Base-by-base conservation (phyloP, 2,329 filamentous ascomycete species). In the Fusarium sp. region DNA sequence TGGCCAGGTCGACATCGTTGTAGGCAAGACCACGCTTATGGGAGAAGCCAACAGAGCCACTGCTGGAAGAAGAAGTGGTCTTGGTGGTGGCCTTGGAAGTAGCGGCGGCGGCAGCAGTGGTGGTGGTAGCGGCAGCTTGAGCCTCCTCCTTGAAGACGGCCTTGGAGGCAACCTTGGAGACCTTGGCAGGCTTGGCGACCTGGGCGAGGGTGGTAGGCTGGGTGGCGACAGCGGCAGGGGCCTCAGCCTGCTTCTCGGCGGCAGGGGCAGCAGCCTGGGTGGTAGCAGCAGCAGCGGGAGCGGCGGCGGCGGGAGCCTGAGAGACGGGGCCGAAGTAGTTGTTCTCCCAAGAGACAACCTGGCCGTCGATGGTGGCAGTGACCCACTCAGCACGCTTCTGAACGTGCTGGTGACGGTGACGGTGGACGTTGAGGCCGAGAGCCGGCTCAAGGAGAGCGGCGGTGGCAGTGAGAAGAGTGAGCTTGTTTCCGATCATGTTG, bases 1-100 rank as follows among this genome's bases (percentile, higher is more conserved):
- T 79, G 76, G 85, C 84, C 34, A 90, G 81, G 27, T 70, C 72
- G 60, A 83, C 83, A 31, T 87, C 81, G 79, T 92, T 91, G 85
- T 89, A 93, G 55, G 87, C 87, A 54, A 92, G 79, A 79, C 90
- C 90, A 76, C 89, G 89, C 87, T 91, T 90, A 61, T 49, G 23
- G 73, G 74, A 70, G 62, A 78, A 72, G 27, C 68, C 67, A 49
- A 56, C 18, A 14, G 72, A 73, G 31, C 66, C 54, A 4, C 55
- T 63, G 31, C 53, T 58, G n/a, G 64, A 64, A 31, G 56, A 51
- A 4, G 56, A 34, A 36, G 58, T 57, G 38, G 53, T 10, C 51
- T 36, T 53, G 27, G 44, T 53, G 58, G 58, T 23, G 20, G 31
- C 23, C 27, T 60, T 61, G 44, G 67, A 36, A 3, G 42, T 9